Percentiles rank a stretch among this genome's conserved stretches.
Conservation (phyloP, 2,329 filamentous ascomycete genomes). For the Monilinia vaccinii-corymbosi region DNA sequence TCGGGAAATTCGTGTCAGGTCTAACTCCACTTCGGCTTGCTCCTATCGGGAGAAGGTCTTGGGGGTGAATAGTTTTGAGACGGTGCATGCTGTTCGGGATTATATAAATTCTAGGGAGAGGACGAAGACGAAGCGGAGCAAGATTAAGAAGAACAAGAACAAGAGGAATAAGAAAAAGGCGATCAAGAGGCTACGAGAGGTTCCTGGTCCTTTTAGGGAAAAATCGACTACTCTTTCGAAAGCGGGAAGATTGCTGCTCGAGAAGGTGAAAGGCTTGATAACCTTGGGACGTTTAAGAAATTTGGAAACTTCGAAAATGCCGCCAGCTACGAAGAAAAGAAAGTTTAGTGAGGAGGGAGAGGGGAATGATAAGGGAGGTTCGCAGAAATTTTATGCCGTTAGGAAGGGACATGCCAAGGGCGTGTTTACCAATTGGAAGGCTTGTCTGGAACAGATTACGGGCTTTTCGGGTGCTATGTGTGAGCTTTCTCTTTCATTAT, state of each 20-base stretch:
- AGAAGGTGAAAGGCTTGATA: neutral
- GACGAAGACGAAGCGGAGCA: no score
- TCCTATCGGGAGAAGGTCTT: no score
- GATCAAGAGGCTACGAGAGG: neutral
- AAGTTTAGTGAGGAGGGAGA: slow-evolving; percentile 17
- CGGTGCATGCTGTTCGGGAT: no score
- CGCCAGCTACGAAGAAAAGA: slow-evolving; percentile 21
- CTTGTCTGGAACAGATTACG: slow-evolving; percentile 51
- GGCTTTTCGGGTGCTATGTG: slow-evolving; percentile 58
- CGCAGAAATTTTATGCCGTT: slow-evolving; percentile 49
- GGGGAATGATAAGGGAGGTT: neutral
- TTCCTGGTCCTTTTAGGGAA: no score
- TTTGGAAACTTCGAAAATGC: slow-evolving; percentile 7
- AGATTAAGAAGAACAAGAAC: neutral
- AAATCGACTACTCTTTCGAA: neutral
- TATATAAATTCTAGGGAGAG: no score
- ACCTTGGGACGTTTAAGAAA: neutral
- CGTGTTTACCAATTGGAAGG: slow-evolving; percentile 53
- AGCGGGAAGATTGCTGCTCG: neutral
- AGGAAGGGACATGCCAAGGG: slow-evolving; percentile 46
- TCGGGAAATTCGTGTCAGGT: neutral
- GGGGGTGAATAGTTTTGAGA: no score
- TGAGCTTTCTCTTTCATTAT: slow-evolving; percentile 36
- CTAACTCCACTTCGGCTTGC: no score
- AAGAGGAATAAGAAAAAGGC: neutral